A percentile compares a stretch with the other conserved stretches of the same genome.
Evolutionary conservation across 2,329 filamentous ascomycete genomes (phyloP).

Genomic region (Aspergillus pseudonomiae): DNA sequence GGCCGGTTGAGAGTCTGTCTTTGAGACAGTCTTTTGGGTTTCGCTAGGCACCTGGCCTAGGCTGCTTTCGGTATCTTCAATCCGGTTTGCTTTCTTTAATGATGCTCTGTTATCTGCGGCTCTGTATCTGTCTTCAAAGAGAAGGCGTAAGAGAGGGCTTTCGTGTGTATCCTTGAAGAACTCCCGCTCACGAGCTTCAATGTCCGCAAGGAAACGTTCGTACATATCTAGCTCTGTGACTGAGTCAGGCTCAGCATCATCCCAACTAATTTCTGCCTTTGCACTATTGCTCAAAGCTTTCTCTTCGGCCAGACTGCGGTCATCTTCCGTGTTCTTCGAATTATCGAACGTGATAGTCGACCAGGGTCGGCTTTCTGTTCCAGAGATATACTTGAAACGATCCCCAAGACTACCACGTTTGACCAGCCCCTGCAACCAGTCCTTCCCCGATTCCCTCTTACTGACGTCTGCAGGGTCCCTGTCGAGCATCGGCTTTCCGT

Average conservation of each 20-base stretch:
- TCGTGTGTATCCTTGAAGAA: conserved; percentile 30
- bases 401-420: conserved; percentile 47
- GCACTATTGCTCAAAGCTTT: conserved; percentile 13
- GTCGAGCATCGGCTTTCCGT: conserved; percentile 47
- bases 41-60: conserved; percentile 32
- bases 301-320: conserved; percentile 15
- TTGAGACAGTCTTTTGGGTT: conserved; percentile 24
- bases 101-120: conserved; percentile 22
- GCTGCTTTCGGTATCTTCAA: conserved; percentile 30
- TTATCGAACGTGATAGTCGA: conserved; percentile 28
- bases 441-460: conserved; percentile 36
- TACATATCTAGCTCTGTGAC: conserved; percentile 58
- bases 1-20: conserved; percentile 1
- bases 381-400: conserved; percentile 38
- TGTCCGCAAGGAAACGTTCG: conserved; percentile 50
- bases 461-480: conserved; percentile 25
- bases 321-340: conserved; percentile 13
- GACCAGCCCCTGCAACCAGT: conserved; percentile 46
- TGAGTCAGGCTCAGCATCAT: conserved; percentile 35
- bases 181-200: conserved; percentile 36
- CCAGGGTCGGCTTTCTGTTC: conserved; percentile 25
- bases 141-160: conserved; percentile 39
- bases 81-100: conserved; percentile 1
- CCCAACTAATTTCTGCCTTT: conserved; percentile 31
- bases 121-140: conserved; percentile 36